phyloP scores from a whole-genome alignment of 2,329 filamentous ascomycete genomes.

The Simplicillium sp. region DNA sequence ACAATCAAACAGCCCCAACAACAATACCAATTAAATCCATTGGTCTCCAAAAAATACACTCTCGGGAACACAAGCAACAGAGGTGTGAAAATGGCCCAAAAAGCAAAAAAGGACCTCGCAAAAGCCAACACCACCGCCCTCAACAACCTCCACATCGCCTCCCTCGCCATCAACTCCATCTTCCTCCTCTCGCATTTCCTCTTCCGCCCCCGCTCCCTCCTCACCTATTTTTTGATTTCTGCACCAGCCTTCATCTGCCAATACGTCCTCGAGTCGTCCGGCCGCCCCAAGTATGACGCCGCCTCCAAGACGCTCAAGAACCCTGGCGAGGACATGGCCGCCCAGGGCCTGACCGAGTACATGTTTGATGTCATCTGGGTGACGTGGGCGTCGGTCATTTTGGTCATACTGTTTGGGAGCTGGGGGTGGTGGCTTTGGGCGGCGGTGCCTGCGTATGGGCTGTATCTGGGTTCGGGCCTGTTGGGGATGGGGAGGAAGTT shows the following conservation, averaged over 20 bases:
- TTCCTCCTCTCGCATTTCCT: constrained; percentile 67
- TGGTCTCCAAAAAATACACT: not conserved
- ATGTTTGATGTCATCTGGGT: constrained; percentile 97
- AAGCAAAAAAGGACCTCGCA: constrained; percentile 58
- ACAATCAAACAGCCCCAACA: no score
- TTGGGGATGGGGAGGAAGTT: constrained; percentile 43
- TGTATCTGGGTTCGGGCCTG: constrained; percentile 43
- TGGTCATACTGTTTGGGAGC: constrained; percentile 74
- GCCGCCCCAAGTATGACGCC: constrained; percentile 64
- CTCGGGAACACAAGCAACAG: not conserved
- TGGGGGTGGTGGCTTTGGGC: constrained; percentile 54
- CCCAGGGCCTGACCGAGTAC: constrained; percentile 86
- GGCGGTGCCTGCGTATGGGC: constrained; percentile 44
- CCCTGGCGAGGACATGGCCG: constrained; percentile 79
- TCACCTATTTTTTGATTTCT: constrained; percentile 64
- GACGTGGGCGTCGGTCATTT: constrained; percentile 68
- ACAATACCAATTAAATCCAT: not conserved
- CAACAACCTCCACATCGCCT: constrained; percentile 72
- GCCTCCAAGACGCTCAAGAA: constrained; percentile 57
- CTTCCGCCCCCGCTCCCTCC: constrained; percentile 52
- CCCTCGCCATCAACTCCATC: constrained; percentile 59
- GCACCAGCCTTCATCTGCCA: constrained; percentile 70
- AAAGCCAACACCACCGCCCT: constrained; percentile 70
- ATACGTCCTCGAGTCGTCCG: constrained; percentile 75
- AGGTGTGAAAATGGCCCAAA: constrained; percentile 42